Percentiles rank a stretch among this genome's conserved stretches.
phyloP scores from a whole-genome alignment of 164 flowering plant genomes.

The Magnolia officinalis region DNA sequence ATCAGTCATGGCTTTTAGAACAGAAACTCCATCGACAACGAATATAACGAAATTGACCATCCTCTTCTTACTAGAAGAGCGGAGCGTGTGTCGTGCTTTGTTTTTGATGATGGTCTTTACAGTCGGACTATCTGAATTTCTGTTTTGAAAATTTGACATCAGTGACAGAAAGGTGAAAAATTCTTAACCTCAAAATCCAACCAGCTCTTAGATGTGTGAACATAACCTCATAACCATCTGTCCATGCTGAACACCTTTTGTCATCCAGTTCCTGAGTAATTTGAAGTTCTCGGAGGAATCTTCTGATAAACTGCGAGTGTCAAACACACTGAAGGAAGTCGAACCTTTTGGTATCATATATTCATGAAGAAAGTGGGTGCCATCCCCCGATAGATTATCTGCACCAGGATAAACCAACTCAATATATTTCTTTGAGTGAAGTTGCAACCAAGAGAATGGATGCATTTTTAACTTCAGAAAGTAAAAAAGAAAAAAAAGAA shows the following conservation, averaged over 20 bases:
- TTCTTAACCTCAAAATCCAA: not conserved
- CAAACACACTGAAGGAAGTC: conserved; percentile 66
- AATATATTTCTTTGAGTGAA: not conserved
- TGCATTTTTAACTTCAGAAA: not conserved
- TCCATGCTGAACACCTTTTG: conserved; percentile 65
- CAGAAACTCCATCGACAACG: conserved; percentile 65
- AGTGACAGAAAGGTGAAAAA: not conserved
- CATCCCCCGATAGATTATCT: conserved; percentile 60
- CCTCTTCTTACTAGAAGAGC: conserved; percentile 25
- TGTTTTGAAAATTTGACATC: conserved; percentile 18
- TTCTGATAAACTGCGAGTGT: conserved; percentile 65
- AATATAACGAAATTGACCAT: conserved; percentile 68
- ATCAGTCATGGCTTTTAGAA: conserved; percentile 51
- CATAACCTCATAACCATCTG: conserved; percentile 51
- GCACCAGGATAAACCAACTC: conserved; percentile 7
- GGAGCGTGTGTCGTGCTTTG: conserved; percentile 30
- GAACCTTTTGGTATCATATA: conserved; percentile 65
- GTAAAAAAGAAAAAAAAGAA: not conserved
- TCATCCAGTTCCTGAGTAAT: conserved; percentile 60
- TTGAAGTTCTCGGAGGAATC: conserved; percentile 38
- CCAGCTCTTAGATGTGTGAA: not conserved
- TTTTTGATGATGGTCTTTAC: conserved; percentile 28
- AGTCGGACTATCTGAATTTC: conserved; percentile 47
- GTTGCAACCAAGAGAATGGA: not conserved
- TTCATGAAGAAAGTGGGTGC: conserved; percentile 71